Conservation (phyloP, 2,329 filamentous ascomycete genomes). For the Sordariomycetes sp. region DNA sequence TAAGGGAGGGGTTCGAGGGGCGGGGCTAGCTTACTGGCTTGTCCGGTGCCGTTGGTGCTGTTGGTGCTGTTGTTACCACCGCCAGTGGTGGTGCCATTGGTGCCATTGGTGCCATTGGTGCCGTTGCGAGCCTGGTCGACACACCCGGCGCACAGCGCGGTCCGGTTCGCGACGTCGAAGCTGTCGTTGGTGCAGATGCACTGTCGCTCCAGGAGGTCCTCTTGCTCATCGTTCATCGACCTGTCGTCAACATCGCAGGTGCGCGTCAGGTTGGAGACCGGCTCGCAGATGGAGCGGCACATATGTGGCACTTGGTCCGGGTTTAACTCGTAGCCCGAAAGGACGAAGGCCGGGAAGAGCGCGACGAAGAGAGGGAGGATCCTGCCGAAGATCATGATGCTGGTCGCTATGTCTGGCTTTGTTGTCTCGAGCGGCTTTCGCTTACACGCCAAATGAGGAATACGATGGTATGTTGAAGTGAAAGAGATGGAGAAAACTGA, state of each 20-base stretch:
- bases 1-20: neutral
- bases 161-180: slow-evolving; percentile 24
- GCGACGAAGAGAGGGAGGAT: neutral
- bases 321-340: slow-evolving; percentile 5
- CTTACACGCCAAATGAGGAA: too few species aligned
- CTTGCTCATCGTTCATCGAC: slow-evolving; percentile 16
- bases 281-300: neutral
- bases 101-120: slow-evolving; percentile 4
- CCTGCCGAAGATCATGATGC: neutral
- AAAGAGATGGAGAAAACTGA: too few species aligned
- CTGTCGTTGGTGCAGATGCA: slow-evolving; percentile 29
- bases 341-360: neutral
- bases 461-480: too few species aligned
- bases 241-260: slow-evolving; percentile 22
- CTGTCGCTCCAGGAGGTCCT: slow-evolving; percentile 24
- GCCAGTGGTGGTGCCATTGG: neutral
- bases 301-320: slow-evolving; percentile 16
- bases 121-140: slow-evolving; percentile 19
- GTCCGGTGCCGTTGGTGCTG: neutral
- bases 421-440: too few species aligned
- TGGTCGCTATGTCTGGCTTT: too few species aligned
- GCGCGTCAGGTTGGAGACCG: slow-evolving; percentile 19
- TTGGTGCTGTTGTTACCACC: neutral
- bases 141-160: slow-evolving; percentile 25
- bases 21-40: neutral